Base-by-base conservation (phyloP, 2,329 filamentous ascomycete genomes). In the Nemania serpens region DNA sequence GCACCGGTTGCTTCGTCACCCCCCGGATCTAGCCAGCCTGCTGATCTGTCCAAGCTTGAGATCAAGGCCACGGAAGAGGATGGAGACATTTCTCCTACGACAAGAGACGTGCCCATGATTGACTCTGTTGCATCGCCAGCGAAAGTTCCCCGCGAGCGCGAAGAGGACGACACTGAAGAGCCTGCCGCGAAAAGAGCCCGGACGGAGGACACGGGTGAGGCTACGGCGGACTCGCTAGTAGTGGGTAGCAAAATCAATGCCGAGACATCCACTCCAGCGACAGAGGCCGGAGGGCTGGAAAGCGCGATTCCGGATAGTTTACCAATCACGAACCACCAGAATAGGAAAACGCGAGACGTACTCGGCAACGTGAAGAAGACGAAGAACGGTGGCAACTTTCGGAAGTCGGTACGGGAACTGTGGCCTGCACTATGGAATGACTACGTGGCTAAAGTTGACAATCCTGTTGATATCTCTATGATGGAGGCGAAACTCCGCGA, bases 361-460 rank as follows among this genome's bases (percentile, higher is more conserved):
- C 78, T 94, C 53, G 88, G 87, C 34, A 88, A 89, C 54, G 82
- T 94, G 58, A 96, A 96, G 79, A 95, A 96, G 76, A 93, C 91
- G 48, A 92, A 94, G 73, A 86, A 88, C 61, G 91, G 94, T 1
- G 77, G 78, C 6, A 84, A 89, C 56, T 98, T 97, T 78, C 83
- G 86, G 65, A 83, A 88, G 43, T 89, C 95, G 0, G 95, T 98
- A 7, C 84, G 91, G 73, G 85, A 83, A 41, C 79, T 94, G 22
- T 91, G 90, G 75, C 84, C 97, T 42, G 81, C 79, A 29, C 86
- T 98, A 42, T 92, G 91, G 56, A 87, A 86, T 1, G 90, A 92
- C 64, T 91, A 90, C 65, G 79, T 84, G 1, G 81, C 89, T 37
- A 87, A 79, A 63, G 78, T 98, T 67, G 84, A 87, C 39, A 83